phyloP scores from a whole-genome alignment of 768 basidiomycete species.

The Rhizopogon roseolus region DNA sequence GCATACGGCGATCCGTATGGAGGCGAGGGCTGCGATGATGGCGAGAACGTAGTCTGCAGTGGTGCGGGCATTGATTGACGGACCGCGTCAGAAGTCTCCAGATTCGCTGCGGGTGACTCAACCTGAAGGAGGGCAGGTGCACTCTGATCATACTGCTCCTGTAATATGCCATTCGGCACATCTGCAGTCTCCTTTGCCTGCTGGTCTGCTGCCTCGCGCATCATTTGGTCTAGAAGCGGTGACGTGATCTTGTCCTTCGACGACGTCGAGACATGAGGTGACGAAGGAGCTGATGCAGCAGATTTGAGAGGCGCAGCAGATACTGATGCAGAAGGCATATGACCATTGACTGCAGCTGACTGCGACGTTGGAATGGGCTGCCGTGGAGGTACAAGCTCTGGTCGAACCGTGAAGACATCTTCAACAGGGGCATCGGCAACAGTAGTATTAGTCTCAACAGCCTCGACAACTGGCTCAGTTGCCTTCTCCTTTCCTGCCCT shows the following conservation, averaged over 20 bases:
- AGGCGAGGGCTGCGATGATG: constrained; percentile 43
- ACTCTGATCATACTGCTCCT: constrained; percentile 23
- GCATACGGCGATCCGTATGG: constrained; percentile 66
- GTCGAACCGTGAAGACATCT: constrained; percentile 56
- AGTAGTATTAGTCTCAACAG: constrained; percentile 19
- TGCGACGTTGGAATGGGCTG: constrained; percentile 16
- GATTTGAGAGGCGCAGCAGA: neutral
- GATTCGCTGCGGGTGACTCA: constrained; percentile 15
- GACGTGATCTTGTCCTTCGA: constrained; percentile 7
- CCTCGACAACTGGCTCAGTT: constrained; percentile 10
- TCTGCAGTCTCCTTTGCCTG: constrained; percentile 10
- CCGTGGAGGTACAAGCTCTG: constrained; percentile 34
- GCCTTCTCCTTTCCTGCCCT: constrained; percentile 32
- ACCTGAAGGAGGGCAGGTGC: constrained; percentile 23
- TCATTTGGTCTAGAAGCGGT: constrained; percentile 5
- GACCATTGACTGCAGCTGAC: constrained; percentile 19
- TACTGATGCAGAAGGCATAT: neutral
- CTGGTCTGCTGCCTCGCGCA: constrained; percentile 1
- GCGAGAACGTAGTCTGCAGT: constrained; percentile 39
- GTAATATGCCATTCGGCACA: constrained; percentile 14
- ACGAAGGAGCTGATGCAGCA: constrained; percentile 8
- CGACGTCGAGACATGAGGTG: constrained; percentile 6
- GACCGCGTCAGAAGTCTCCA: constrained; percentile 22
- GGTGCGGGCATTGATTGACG: constrained; percentile 36
- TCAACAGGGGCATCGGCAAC: constrained; percentile 40